Evolutionary conservation across 1,284 basidiomycete species (phyloP), one percentile per base, ranked within the genome.

Genomic region (Pseudozyma sp.): DNA sequence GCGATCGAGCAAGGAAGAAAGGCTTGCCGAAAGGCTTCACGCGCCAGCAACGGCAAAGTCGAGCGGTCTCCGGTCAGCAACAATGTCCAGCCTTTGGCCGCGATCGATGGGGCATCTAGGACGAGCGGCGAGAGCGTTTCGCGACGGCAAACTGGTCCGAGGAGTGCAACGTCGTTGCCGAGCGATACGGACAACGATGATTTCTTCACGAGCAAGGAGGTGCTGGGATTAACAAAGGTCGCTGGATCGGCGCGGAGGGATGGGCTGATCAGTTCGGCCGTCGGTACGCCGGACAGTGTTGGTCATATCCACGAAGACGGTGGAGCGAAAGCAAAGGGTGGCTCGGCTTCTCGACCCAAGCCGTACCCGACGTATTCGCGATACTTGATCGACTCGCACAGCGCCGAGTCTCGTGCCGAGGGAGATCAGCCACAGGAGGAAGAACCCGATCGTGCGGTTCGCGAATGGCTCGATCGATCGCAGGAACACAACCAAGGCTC

Each of bases 1-100:
- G 80, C 80, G 14, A 77, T 84, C n/a, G 75, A 77, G 46, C 62
- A 63, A 35, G 81, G 82, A 3, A 43, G 80, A 19, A 72, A 68
- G 33, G 55, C 55, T 11, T 79, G 77, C 42, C 37, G 77, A 14
- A 46, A 62, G n/a, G 70, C 66, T 4, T 33, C 59, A n/a, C 16
- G 48, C 8, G 64, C 59, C 9, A 52, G 39, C 42, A 33, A 48
- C 19, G 61, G 57, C 9, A 60, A 47, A 10, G 4, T 14, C 16
- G 59, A 54, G 6, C 51, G 49, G 8, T 60, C 57, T 30, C 54
- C 58, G 4, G 29, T 34, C 34, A 29, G 49, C 14, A 51, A 47
- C 30, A 39, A 30, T 17, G 42, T 57, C 1, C 54, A 57, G 10
- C 46, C 58, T 37, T 29, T 70, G 58, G 58, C 58, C 8, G 16